phyloP scores from a whole-genome alignment of 495 filamentous ascomycete genomes.

The Penicillium psychrofluorescens region DNA sequence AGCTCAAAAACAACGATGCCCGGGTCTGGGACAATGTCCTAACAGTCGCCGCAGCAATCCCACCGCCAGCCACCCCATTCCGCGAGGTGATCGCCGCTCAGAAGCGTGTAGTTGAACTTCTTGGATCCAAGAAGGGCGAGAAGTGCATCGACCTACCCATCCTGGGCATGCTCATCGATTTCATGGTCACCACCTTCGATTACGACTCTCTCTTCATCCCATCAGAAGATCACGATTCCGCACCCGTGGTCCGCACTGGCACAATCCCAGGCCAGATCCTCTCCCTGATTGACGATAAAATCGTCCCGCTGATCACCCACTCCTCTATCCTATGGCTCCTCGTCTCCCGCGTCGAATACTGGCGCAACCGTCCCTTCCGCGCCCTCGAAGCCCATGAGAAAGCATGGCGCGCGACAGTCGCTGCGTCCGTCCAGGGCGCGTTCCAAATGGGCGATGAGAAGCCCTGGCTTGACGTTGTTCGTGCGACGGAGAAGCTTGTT shows the following conservation, averaged over 20 bases:
- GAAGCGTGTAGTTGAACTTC: constrained; percentile 65
- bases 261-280: constrained; percentile 51
- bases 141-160: constrained; percentile 69
- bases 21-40: constrained; percentile 95
- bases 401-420: constrained; percentile 67
- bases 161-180: constrained; percentile 60
- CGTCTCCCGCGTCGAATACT: constrained; percentile 61
- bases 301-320: constrained; percentile 78
- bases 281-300: constrained; percentile 58
- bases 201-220: constrained; percentile 31
- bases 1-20: constrained; percentile 72
- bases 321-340: constrained; percentile 70
- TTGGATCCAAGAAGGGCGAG: constrained; percentile 61
- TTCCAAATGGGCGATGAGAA: constrained; percentile 44
- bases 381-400: constrained; percentile 81
- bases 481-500: constrained; percentile 40
- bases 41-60: constrained; percentile 69
- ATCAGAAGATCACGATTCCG: constrained; percentile 9
- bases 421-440: constrained; percentile 41
- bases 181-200: constrained; percentile 50
- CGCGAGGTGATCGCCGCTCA: constrained; percentile 67
- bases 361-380: constrained; percentile 55
- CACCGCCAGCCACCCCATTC: constrained; percentile 63
- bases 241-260: constrained; percentile 31
- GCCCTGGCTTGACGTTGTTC: constrained; percentile 40